Evolutionary conservation across 331 rosid species (phyloP), one percentile per base, ranked within the genome.

Genomic region (Arachis monticola): DNA sequence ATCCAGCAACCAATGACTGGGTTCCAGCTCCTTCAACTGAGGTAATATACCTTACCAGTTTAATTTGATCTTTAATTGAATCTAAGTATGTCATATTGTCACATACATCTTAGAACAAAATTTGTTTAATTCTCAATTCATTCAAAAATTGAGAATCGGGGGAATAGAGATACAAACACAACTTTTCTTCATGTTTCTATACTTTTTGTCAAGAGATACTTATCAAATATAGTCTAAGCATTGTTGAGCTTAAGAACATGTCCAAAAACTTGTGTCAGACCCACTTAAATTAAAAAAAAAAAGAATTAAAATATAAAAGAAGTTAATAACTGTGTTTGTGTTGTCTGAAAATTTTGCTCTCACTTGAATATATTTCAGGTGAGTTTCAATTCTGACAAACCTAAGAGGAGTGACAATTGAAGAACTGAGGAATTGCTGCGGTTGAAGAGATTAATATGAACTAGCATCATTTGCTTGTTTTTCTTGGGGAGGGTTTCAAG

Each of bases 1-100:
- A 93, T 78, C 97, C 98, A 12, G 96, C 98, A 62, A 91, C 96
- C 31, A 93, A 93, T 60, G 98, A 93, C 14, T 93, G 98, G 98
- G 75, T 87, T 71, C 98, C 97, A 5, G 81, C 88, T 44, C 32
- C 74, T 79, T 73, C 74, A 8, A 71, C 48, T 45, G 68, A 68
- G 72, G 93, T 86, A 85, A 10, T 27, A 35, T 32, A 41, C 17
- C 35, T 31, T 27, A 13, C 6, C 44, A 59, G 5, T 67, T 64
- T 70, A 35, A 3, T 2, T 35, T 35, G 5, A 35, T 35, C 40
- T 35, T 35, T 35, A 35, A 35, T 22, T 22, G 27, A 22, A 22
- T 22, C 27, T 22, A 22, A 22, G 27, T 22, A 22, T 22, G 27
- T 22, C 27, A 22, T 22, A 22, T 22, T 22, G 27, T 22, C 27